phyloP scores from a whole-genome alignment of 2,329 filamentous ascomycete species.

The Helotiales sp. region DNA sequence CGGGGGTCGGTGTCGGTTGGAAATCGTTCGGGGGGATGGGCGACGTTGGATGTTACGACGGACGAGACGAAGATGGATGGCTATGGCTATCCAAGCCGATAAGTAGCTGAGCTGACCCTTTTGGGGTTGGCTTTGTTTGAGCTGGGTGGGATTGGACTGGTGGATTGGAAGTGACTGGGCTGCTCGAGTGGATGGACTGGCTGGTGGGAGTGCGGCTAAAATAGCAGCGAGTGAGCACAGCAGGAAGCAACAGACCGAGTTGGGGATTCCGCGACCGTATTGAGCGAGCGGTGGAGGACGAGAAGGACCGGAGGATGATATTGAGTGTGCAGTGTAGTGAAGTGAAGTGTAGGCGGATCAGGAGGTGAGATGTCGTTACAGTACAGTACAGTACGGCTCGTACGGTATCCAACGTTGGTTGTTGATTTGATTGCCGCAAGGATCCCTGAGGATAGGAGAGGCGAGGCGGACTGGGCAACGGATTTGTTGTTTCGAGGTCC shows the following conservation, averaged over 20 bases:
- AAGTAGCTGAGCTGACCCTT: conserved; percentile 19
- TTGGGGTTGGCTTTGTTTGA: conserved; percentile 12
- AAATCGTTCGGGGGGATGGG: conserved; percentile 12
- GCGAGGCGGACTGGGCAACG: not conserved
- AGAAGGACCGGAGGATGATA: not conserved
- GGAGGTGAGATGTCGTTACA: not conserved
- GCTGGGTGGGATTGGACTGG: conserved; percentile 7
- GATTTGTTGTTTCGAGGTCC: not conserved
- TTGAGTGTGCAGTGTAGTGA: no score
- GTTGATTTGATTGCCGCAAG: conserved; percentile 20
- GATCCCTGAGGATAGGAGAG: conserved; percentile 8
- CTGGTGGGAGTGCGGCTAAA: conserved; percentile 6
- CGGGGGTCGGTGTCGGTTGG: not conserved
- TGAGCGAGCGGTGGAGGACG: not conserved
- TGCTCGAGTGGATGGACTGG: no score
- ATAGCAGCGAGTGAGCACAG: not conserved
- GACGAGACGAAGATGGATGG: not conserved
- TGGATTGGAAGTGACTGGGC: not conserved
- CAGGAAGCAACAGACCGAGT: conserved; percentile 3
- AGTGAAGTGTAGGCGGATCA: not conserved
- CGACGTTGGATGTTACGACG: conserved; percentile 3
- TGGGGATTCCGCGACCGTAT: conserved; percentile 7
- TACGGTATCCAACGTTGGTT: not conserved
- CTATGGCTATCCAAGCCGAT: conserved; percentile 15
- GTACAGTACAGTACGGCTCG: not conserved